A percentile compares a stretch with the other conserved stretches of the same genome.
phyloP scores from a whole-genome alignment of 2,329 filamentous ascomycete genomes.

The Paecilomyces formosus region DNA sequence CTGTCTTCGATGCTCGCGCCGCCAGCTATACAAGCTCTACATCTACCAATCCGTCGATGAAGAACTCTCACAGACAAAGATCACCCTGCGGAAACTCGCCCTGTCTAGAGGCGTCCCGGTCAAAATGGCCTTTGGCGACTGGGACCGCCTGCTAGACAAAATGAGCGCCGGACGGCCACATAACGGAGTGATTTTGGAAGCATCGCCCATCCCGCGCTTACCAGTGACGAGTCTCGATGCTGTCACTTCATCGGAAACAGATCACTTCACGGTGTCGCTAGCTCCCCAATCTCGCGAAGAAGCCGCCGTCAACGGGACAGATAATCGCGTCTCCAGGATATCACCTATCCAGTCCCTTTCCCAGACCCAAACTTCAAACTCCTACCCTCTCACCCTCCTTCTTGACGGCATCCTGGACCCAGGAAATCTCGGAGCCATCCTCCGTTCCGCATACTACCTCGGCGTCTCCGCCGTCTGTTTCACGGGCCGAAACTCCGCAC shows the following conservation, averaged over 20 bases:
- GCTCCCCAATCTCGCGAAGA: slow-evolving; percentile 70
- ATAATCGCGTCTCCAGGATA: slow-evolving; percentile 40
- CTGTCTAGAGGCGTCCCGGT: slow-evolving; percentile 45
- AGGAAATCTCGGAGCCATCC: slow-evolving; percentile 81
- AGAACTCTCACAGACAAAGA: slow-evolving; percentile 36
- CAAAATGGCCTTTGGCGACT: slow-evolving; percentile 52
- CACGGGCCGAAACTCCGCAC: slow-evolving; percentile 64
- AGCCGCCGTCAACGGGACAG: slow-evolving; percentile 60
- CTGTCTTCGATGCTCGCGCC: slow-evolving; percentile 60
- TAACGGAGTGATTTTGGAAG: slow-evolving; percentile 83
- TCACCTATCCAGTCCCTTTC: slow-evolving; percentile 9
- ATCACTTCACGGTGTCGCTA: slow-evolving; percentile 53
- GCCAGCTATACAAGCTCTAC: slow-evolving; percentile 80
- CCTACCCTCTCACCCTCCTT: slow-evolving; percentile 36
- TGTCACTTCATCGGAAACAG: slow-evolving; percentile 37
- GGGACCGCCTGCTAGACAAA: slow-evolving; percentile 68
- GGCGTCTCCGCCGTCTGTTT: slow-evolving; percentile 78
- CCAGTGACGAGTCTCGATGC: slow-evolving; percentile 55
- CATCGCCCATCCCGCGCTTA: slow-evolving; percentile 69
- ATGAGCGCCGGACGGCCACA: slow-evolving; percentile 78
- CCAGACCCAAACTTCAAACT: slow-evolving; percentile 10
- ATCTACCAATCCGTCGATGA: slow-evolving; percentile 56
- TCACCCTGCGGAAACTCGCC: slow-evolving; percentile 31
- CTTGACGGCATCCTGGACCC: slow-evolving; percentile 59
- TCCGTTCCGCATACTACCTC: slow-evolving; percentile 85